Evolutionary conservation across 371 early-diverging fungal genomes (phyloP).

Genomic region (Catenaria anguillulae): DNA sequence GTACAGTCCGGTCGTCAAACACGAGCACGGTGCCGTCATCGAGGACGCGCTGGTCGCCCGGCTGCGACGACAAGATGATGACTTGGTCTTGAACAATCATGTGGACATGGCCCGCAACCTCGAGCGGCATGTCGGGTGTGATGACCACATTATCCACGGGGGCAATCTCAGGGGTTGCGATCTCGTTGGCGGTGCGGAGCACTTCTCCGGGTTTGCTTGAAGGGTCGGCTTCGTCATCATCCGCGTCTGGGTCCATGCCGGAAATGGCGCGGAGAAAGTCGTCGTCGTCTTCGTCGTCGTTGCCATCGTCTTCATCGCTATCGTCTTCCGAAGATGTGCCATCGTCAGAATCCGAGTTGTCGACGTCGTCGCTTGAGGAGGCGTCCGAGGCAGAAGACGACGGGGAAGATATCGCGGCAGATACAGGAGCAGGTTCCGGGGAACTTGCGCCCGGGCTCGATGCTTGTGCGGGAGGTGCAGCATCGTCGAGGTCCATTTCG

Average conservation of each 20-base stretch:
- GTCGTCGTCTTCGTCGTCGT: background rate
- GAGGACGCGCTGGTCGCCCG: constrained; percentile 40
- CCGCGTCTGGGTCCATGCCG: constrained; percentile 9
- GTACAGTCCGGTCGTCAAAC: constrained; percentile 38
- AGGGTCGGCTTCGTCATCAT: constrained; percentile 15
- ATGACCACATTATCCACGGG: constrained; percentile 45
- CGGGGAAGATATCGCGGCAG: too few relatives aligned
- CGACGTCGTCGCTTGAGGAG: too few relatives aligned
- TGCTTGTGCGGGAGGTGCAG: too few relatives aligned
- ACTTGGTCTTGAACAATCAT: constrained; percentile 59
- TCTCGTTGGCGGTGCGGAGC: constrained; percentile 39
- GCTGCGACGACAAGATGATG: constrained; percentile 41
- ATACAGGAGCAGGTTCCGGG: too few relatives aligned
- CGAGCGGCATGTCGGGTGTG: constrained; percentile 33
- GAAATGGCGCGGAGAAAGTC: background rate
- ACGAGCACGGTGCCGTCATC: constrained; percentile 66
- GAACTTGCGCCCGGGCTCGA: too few relatives aligned
- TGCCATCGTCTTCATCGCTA: too few relatives aligned
- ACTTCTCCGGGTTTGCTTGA: too few relatives aligned
- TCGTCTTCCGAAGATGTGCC: too few relatives aligned
- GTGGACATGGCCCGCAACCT: constrained; percentile 47
- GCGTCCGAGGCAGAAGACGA: too few relatives aligned
- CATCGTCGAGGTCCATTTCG: too few relatives aligned
- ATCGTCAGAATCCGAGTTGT: too few relatives aligned
- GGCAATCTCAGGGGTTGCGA: constrained; percentile 31